phyloP scores from a whole-genome alignment of 352 stramenopile genomes.

The Pythium oligandrum region DNA sequence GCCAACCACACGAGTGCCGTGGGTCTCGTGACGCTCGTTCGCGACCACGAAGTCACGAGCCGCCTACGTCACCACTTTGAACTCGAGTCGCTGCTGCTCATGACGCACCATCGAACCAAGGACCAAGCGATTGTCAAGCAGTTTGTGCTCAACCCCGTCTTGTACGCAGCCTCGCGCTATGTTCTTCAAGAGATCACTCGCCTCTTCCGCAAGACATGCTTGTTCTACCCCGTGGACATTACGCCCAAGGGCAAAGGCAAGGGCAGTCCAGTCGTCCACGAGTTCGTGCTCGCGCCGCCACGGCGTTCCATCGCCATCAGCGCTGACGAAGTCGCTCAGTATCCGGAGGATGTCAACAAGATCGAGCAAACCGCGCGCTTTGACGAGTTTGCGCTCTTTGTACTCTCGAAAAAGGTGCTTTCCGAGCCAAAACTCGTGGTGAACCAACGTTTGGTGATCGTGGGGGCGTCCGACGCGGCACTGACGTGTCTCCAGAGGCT shows the following conservation, averaged over 20 bases:
- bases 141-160: conserved; percentile 58
- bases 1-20: conserved; percentile 15
- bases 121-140: conserved; percentile 41
- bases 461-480: conserved; percentile 78
- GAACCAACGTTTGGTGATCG: conserved; percentile 83
- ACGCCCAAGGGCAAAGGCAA: conserved; percentile 12
- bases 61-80: conserved; percentile 33
- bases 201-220: conserved; percentile 37
- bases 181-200: conserved; percentile 55
- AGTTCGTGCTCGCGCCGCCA: conserved; percentile 60
- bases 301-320: conserved; percentile 40
- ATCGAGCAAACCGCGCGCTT: conserved; percentile 14
- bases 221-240: conserved; percentile 24
- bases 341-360: conserved; percentile 38
- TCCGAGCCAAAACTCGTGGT: conserved; percentile 82
- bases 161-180: conserved; percentile 28
- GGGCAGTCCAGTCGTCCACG: conserved; percentile 37
- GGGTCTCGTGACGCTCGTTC: conserved; percentile 18
- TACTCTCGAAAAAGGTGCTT: conserved; percentile 77
- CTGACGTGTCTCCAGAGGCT: conserved; percentile 77
- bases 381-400: conserved; percentile 73
- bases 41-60: conserved; percentile 20
- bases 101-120: conserved; percentile 42
- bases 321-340: conserved; percentile 36
- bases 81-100: conserved; percentile 42